phyloP scores from a whole-genome alignment of 2,329 filamentous ascomycete species.

The Pseudogymnoascus sp. region DNA sequence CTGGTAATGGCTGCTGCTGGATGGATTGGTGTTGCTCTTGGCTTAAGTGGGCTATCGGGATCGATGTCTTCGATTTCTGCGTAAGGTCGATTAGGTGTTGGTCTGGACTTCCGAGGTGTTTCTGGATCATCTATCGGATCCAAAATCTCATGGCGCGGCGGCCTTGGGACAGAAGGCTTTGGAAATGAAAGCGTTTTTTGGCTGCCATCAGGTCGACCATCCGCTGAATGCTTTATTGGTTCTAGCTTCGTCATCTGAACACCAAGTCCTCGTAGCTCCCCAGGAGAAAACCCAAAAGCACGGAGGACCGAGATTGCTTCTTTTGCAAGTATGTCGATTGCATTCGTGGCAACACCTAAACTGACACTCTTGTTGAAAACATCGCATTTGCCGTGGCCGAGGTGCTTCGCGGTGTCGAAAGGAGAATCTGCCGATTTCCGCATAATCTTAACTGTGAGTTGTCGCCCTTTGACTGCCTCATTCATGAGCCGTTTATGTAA shows the following conservation, averaged over 20 bases:
- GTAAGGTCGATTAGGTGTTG: slow-evolving; percentile 6
- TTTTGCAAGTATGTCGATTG: slow-evolving; percentile 61
- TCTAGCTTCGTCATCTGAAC: slow-evolving; percentile 92
- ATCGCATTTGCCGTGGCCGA: slow-evolving; percentile 93
- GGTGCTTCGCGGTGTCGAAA: slow-evolving; percentile 81
- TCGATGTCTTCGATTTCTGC: slow-evolving; percentile 37
- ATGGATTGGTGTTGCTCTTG: slow-evolving; percentile 35
- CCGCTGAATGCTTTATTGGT: slow-evolving; percentile 53
- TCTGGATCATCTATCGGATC: slow-evolving; percentile 22
- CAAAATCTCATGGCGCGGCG: slow-evolving; percentile 21
- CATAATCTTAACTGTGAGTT: slow-evolving; percentile 94
- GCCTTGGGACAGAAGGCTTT: slow-evolving; percentile 34
- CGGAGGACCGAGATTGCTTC: slow-evolving; percentile 81
- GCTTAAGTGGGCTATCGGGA: slow-evolving; percentile 44
- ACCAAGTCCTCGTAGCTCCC: slow-evolving; percentile 86
- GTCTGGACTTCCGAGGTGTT: slow-evolving; percentile 23
- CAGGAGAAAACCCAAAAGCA: slow-evolving; percentile 75
- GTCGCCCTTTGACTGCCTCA: slow-evolving; percentile 77
- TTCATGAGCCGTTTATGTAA: slow-evolving; percentile 72
- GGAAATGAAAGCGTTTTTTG: slow-evolving; percentile 74
- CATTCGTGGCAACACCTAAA: slow-evolving; percentile 79
- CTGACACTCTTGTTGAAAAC: slow-evolving; percentile 80
- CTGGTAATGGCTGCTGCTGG: slow-evolving; percentile 46
- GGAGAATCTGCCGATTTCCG: slow-evolving; percentile 77
- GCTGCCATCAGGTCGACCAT: slow-evolving; percentile 59